Percentiles rank a stretch among this genome's conserved stretches.
phyloP scores from a whole-genome alignment of 2,329 filamentous ascomycete genomes.

The Cercospora zeae-maydis region DNA sequence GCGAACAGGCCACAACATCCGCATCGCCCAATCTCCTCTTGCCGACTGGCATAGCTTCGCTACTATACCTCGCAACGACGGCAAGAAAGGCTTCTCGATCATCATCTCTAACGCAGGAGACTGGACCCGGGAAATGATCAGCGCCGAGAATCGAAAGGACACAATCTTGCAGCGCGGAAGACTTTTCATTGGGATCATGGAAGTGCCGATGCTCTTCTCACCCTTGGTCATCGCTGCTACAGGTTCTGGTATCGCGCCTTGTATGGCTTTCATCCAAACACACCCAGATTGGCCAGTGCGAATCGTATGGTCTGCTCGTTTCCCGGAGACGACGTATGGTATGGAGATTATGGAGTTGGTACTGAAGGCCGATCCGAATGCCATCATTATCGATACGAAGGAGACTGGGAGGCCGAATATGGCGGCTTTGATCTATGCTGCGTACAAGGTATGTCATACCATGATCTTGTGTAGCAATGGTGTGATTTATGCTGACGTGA shows the following conservation, averaged over 20 bases:
- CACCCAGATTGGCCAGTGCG: conserved; percentile 49
- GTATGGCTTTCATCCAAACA: conserved; percentile 58
- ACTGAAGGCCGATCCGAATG: conserved; percentile 56
- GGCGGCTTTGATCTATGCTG: conserved; percentile 52
- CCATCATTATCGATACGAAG: conserved; percentile 67
- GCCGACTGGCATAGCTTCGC: conserved; percentile 74
- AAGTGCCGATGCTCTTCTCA: conserved; percentile 63
- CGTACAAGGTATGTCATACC: conserved; percentile 42
- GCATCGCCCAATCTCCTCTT: conserved; percentile 26
- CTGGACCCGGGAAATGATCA: conserved; percentile 65
- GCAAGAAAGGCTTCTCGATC: conserved; percentile 58
- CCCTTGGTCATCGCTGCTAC: conserved; percentile 66
- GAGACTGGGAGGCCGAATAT: conserved; percentile 59
- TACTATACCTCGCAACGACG: conserved; percentile 59
- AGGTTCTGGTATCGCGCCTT: conserved; percentile 69
- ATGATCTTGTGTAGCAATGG: not conserved
- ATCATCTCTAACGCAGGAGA: conserved; percentile 71
- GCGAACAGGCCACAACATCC: conserved; percentile 41
- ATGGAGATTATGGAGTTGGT: conserved; percentile 55
- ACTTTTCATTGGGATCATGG: conserved; percentile 64
- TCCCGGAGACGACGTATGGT: conserved; percentile 62
- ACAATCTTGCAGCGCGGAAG: conserved; percentile 66
- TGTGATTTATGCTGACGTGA: not conserved
- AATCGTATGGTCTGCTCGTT: conserved; percentile 65
- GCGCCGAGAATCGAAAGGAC: conserved; percentile 51